Base-by-base conservation (phyloP, 176 grass and related monocot species). In the Juncus effusus region DNA sequence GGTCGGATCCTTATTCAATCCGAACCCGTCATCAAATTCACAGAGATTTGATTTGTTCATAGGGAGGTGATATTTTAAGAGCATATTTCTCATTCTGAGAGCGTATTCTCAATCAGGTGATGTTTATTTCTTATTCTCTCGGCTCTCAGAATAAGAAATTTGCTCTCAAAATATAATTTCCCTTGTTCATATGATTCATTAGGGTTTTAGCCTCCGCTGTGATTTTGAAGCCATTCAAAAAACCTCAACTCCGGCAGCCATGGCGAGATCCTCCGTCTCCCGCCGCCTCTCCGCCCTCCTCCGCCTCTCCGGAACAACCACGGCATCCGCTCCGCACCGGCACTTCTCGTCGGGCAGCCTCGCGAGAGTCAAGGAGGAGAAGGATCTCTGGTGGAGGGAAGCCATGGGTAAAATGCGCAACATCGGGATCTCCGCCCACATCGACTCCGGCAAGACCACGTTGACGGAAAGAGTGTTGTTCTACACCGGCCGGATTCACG, bases 371-470 rank as follows among this genome's bases (percentile, higher is more conserved):
- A 82, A 87, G 63, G 94, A 93, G 44, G 88, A 93, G 51, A 97
- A 97, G 78, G 94, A 93, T 15, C 19, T 62, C 0, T 82, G 78
- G 57, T 97, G 88, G 88, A 82, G 74, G 62, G 94, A 97, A 45
- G 79, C 88, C 51, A 92, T 97, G 88, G 88, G 75, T 39, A 73
- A 72, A 53, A 89, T 97, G 94, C 80, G 94, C 36, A 97, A 97
- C 40, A 97, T 97, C 16, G 94, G 94, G 35, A 97, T 97, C 63
- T 97, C 83, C 16, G 94, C 94, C 59, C 94, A 97, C 74, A 97
- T 92, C 63, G 94, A 97, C 85, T 97, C 94, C 40, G 94, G 94
- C 10, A 97, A 97, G 80, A 97, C 94, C 38, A 97, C 94, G 28
- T 84, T 97, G 2, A 93, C 88, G 4, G 94, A 97, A 82, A 79